These are phyloP conservation scores for Pythium plurisporium DNA, from an alignment of 352 stramenopile genomes.

Conservation along the genomic window DNA sequence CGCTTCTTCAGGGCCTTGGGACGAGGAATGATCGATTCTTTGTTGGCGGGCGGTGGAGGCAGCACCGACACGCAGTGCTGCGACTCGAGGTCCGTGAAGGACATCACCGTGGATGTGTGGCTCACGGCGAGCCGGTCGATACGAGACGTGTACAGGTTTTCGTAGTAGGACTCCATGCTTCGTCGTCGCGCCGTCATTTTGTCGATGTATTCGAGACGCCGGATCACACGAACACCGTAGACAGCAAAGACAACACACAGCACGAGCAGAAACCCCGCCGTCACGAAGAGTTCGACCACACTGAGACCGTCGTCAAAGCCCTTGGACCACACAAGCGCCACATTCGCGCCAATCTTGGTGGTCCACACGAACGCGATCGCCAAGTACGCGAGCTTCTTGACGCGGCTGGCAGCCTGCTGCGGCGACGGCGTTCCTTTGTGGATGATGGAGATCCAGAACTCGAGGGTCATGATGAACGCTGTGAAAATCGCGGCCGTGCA, in stretches of 20 bases:
- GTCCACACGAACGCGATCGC: constrained; percentile 32
- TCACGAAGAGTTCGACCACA: constrained; percentile 26
- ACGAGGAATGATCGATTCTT: constrained; percentile 7
- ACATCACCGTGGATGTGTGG: constrained; percentile 12
- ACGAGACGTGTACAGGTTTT: constrained; percentile 14
- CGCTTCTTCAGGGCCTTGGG: constrained; percentile 15
- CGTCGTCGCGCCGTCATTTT: constrained; percentile 23
- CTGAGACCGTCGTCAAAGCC: constrained; percentile 29
- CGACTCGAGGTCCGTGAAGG: constrained; percentile 9
- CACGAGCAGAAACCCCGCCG: constrained; percentile 16
- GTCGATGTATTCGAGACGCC: constrained; percentile 40
- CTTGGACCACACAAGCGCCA: constrained; percentile 30
- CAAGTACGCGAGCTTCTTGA: constrained; percentile 28
- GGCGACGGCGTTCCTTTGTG: constrained; percentile 33
- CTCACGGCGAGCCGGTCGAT: constrained; percentile 5
- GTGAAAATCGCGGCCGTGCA: constrained; percentile 59
- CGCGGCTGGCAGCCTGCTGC: constrained; percentile 22
- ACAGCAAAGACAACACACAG: constrained; percentile 28
- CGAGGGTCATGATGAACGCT: constrained; percentile 51
- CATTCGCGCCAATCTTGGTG: constrained; percentile 30
- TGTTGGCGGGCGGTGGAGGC: constrained; percentile 2
- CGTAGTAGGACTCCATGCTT: constrained; percentile 19
- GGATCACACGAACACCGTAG: constrained; percentile 33
- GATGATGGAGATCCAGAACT: constrained; percentile 58
- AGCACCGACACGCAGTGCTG: not conserved